Evolutionary conservation across 192 early-diverging fungal species (phyloP), one percentile per base, ranked within the genome.

Genomic region (Coemansia sp.): DNA sequence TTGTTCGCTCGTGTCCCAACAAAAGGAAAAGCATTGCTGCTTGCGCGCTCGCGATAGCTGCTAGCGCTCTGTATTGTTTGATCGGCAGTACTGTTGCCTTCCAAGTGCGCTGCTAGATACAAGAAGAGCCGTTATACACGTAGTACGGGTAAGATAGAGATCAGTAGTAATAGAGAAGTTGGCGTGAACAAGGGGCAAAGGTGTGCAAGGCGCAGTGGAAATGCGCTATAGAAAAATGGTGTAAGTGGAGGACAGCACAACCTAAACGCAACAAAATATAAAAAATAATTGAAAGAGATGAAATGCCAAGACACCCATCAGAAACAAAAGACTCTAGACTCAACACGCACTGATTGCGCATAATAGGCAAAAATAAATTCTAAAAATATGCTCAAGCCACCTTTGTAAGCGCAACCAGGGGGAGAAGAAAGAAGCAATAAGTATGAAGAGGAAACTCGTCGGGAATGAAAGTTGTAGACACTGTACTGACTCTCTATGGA

Each of bases 131-230:
- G 30, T 34, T 10, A 19, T 32, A n/a, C 56, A 38, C 31, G 56
- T 57, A 57, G 41, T 57, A 8, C 56, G 16, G 14, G 30, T n/a
- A 57, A 34, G n/a, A 38, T 21, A 23, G 6, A 32, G 56, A 57
- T 57, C 31, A 57, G 27, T 28, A 60, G 51, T 25, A 52, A 52
- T 23, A 52, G 51, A 52, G 51, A 7, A 52, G 26, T 60, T 27
- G 24, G 12, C 44, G 56, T 32, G 21, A 47, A 48, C 24, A 31
- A 48, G n/a, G 5, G 26, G 7, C 24, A 24, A 25, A 18, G 25
- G 38, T 24, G 22, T 41, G 44, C 32, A 49, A 49, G 38, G 34
- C 6, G 18, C 25, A 22, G 26, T 47, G 24, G 10, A 9, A 38
- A 9, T 3, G 10, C 16, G 14, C 4, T 38, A 3, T 24, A 22